Conservation (phyloP, 345 rosid genomes). For the Viola odorata region DNA sequence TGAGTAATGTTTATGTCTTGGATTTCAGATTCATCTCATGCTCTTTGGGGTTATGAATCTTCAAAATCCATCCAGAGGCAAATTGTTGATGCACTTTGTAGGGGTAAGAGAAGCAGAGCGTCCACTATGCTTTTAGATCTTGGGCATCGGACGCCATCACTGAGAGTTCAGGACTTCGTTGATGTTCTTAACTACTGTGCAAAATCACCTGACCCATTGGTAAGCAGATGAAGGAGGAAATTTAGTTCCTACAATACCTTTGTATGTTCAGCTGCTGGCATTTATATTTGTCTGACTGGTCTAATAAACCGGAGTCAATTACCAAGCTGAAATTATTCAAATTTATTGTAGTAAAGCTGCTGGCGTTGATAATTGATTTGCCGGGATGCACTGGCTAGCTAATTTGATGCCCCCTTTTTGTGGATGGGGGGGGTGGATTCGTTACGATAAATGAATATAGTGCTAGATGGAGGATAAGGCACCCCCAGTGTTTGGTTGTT, state of each 20-base stretch:
- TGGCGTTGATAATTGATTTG: no score
- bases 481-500: no score
- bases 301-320: no score
- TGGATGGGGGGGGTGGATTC: no score
- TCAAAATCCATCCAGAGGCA: slow-evolving; percentile 33
- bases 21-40: slow-evolving; percentile 29
- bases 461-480: no score
- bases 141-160: slow-evolving; percentile 20
- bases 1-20: background rate
- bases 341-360: no score
- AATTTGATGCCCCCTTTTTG: no score
- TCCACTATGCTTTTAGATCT: slow-evolving; percentile 52
- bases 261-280: background rate
- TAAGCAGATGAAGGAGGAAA: slow-evolving; percentile 31
- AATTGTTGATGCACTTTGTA: slow-evolving; percentile 56
- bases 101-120: slow-evolving; percentile 60
- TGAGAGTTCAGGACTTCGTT: slow-evolving; percentile 41
- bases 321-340: no score
- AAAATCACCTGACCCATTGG: slow-evolving; percentile 63
- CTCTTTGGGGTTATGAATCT: slow-evolving; percentile 18
- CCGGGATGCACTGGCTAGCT: no score
- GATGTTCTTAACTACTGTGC: slow-evolving; percentile 62
- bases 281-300: background rate
- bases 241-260: background rate
- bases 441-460: no score